Evolutionary conservation across 352 stramenopile species (phyloP), one percentile per base, ranked within the genome.

Genomic region (Phytophthora sojae): DNA sequence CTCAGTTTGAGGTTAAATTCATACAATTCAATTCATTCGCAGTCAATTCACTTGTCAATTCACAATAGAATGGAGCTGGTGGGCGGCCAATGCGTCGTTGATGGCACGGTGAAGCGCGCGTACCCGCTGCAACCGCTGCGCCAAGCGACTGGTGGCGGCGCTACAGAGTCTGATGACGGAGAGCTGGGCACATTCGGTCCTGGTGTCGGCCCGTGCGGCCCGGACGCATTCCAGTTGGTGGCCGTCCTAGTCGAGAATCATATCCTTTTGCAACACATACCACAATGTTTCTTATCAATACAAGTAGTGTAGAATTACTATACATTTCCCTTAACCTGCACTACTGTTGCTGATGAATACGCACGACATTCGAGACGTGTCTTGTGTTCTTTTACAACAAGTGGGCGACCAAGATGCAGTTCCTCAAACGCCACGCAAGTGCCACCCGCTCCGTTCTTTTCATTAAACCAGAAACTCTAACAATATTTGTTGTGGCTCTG

Each of bases 351-450:
- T 47, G 50, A 55, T 23, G 23, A 80, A 14, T 63, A 83, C 67
- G 60, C 55, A 78, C 67, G 69, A 84, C 75, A 19, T 89, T 79
- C 54, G 64, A 87, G 60, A 80, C 76, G 57, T 84, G 69, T 53
- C 62, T 84, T 21, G 82, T 95, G 57, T 95, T 86, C 63, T 79
- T 93, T 35, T 95, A 95, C 67, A 82, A 95, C 60, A 77, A 82
- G 30, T 95, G 88, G 88, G 86, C 85, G 21, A 64, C 74, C 19
- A 82, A 78, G 19, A 81, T 93, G 69, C 58, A 78, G 50, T 85
- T 87, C 49, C 71, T 95, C 30, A 77, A 91, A 64, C 82, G 82
- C 32, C 76, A 89, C 66, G 87, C 82, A 80, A 70, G 82, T 81
- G 35, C 21, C 21, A 21, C 21, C 21, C 21, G 21, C 21, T 21